Conservation (phyloP, 495 filamentous ascomycete genomes). For the Hyaloscypha hepaticicola region DNA sequence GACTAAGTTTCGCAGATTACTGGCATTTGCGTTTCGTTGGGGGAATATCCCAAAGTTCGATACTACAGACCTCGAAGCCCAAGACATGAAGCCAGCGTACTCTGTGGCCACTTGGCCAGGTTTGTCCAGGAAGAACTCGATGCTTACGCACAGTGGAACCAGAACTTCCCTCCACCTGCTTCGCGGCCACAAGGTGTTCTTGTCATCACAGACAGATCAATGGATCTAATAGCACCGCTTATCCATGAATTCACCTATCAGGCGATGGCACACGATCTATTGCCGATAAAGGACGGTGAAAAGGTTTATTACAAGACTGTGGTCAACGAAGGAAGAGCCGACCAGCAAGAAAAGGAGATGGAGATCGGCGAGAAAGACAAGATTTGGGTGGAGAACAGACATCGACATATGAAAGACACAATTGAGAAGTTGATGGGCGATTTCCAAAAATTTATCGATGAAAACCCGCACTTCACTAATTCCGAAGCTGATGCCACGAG, state of each 20-base stretch:
- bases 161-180: constrained; percentile 79
- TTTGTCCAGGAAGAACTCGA: constrained; percentile 91
- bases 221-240: constrained; percentile 85
- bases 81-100: constrained; percentile 80
- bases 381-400: constrained; percentile 90
- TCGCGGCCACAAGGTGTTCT: constrained; percentile 79
- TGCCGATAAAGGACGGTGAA: constrained; percentile 83
- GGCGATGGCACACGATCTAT: constrained; percentile 91
- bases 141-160: constrained; percentile 74
- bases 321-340: constrained; percentile 64
- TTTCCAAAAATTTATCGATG: constrained; percentile 84
- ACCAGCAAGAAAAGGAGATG: constrained; percentile 81
- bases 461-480: constrained; percentile 92
- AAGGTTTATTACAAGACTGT: constrained; percentile 82
- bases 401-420: constrained; percentile 97
- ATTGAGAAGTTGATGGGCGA: constrained; percentile 90
- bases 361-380: constrained; percentile 85
- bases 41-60: constrained; percentile 86
- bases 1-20: constrained; percentile 58
- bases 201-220: constrained; percentile 84
- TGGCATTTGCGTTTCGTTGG: constrained; percentile 76
- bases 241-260: constrained; percentile 98
- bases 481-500: constrained; percentile 63
- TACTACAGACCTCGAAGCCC: constrained; percentile 78
- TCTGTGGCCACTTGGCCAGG: constrained; percentile 84